Percentiles rank a stretch among this genome's conserved stretches.
Conservation (phyloP, 805 yeast species). For the Candida insectalens region DNA sequence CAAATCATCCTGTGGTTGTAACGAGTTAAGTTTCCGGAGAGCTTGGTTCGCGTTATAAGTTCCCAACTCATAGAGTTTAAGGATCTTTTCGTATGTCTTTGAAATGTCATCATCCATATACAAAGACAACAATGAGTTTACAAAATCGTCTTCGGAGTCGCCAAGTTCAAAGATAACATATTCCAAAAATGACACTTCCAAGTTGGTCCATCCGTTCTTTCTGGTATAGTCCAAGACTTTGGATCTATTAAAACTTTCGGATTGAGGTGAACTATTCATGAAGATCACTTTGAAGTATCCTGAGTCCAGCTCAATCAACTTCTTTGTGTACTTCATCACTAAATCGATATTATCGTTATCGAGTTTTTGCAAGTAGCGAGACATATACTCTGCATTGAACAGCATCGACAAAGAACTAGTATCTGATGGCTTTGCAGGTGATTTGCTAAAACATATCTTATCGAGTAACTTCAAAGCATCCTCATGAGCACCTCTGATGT, state of each 20-base stretch:
- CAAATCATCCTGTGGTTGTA: slow-evolving; percentile 7
- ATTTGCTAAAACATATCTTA: slow-evolving; percentile 18
- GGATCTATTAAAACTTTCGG: slow-evolving; percentile 45
- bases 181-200: slow-evolving; percentile 42
- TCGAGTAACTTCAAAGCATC: slow-evolving; percentile 58
- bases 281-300: slow-evolving; percentile 41
- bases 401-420: slow-evolving; percentile 10
- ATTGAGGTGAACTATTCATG: slow-evolving; percentile 51
- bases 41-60: slow-evolving; percentile 31
- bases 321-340: slow-evolving; percentile 45
- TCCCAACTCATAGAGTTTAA: slow-evolving; percentile 23
- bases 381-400: slow-evolving; percentile 34
- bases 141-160: slow-evolving; percentile 28
- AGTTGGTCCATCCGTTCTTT: slow-evolving; percentile 7
- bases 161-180: slow-evolving; percentile 33
- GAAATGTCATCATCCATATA: slow-evolving; percentile 27
- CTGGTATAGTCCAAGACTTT: slow-evolving; percentile 46
- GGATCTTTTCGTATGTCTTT: slow-evolving; percentile 23
- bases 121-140: slow-evolving; percentile 33
- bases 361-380: slow-evolving; percentile 51
- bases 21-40: slow-evolving; percentile 9
- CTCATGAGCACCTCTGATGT: slow-evolving; percentile 47
- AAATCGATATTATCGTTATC: slow-evolving; percentile 38
- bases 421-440: slow-evolving; percentile 12
- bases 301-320: slow-evolving; percentile 34